Percentiles rank a stretch among this genome's conserved stretches.
Conservation (phyloP, 2,329 filamentous ascomycete species). For the Xylaria sp. region DNA sequence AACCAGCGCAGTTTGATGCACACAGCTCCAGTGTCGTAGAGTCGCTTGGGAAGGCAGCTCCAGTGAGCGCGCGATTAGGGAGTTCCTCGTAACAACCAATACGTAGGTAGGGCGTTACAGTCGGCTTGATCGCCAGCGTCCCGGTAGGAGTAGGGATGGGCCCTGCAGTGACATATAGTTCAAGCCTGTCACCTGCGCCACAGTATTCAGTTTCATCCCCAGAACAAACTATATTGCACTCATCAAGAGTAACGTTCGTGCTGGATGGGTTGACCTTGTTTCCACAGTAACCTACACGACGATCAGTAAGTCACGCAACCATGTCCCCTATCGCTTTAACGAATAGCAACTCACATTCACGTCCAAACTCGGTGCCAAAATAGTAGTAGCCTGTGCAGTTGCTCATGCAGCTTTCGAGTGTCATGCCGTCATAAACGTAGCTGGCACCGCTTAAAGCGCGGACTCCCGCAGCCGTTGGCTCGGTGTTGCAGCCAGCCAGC, state of each 20-base stretch:
- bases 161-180: slow-evolving; percentile 57
- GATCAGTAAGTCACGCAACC: slow-evolving; percentile 31
- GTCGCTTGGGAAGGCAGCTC: slow-evolving; percentile 49
- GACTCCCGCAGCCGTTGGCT: slow-evolving; percentile 51
- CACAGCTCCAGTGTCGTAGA: slow-evolving; percentile 55
- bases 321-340: not conserved
- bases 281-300: slow-evolving; percentile 58
- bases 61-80: slow-evolving; percentile 52
- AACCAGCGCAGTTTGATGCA: slow-evolving; percentile 51
- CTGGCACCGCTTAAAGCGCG: slow-evolving; percentile 57
- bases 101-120: slow-evolving; percentile 52
- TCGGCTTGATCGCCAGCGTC: slow-evolving; percentile 50
- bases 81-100: slow-evolving; percentile 57
- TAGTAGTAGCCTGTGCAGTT: slow-evolving; percentile 61
- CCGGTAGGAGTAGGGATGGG: slow-evolving; percentile 51
- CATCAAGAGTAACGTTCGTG: slow-evolving; percentile 47
- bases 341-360: slow-evolving; percentile 56
- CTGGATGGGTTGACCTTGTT: slow-evolving; percentile 53
- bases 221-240: slow-evolving; percentile 56
- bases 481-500: slow-evolving; percentile 62
- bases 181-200: slow-evolving; percentile 56
- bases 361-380: slow-evolving; percentile 63
- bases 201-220: slow-evolving; percentile 57
- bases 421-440: slow-evolving; percentile 61
- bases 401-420: slow-evolving; percentile 58